phyloP scores from a whole-genome alignment of 345 rosid genomes.

The Durio zibethinus region DNA sequence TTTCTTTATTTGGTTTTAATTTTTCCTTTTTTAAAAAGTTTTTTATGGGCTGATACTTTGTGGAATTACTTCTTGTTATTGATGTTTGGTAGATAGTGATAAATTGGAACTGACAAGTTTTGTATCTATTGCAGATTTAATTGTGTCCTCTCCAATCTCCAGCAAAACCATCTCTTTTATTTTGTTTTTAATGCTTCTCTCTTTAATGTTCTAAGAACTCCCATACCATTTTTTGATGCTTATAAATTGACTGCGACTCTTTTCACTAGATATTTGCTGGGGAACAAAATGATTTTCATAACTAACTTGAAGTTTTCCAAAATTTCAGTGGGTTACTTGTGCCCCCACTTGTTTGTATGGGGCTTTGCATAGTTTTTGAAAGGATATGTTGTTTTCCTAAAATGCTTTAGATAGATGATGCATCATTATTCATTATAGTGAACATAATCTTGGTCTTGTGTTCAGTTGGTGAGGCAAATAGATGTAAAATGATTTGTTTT shows the following conservation, averaged over 20 bases:
- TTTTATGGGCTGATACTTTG: neutral
- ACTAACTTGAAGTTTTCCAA: neutral
- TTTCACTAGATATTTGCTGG: neutral
- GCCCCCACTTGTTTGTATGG: neutral
- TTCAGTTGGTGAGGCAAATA: neutral
- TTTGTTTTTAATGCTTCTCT: neutral
- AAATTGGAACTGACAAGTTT: neutral
- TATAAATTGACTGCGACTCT: neutral
- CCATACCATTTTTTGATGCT: neutral
- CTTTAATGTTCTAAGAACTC: neutral
- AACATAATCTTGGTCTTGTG: neutral
- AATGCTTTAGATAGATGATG: neutral
- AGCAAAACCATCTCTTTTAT: neutral
- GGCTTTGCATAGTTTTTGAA: neutral
- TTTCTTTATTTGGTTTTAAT: neutral
- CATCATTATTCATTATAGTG: neutral
- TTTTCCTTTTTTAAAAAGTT: neutral
- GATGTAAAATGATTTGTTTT: neutral
- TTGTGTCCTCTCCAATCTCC: neutral
- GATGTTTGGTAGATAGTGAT: neutral
- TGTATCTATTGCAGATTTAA: slow-evolving; percentile 12
- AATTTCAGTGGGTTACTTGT: neutral
- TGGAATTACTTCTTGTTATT: neutral
- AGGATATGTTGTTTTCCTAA: neutral
- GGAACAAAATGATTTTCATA: neutral